Percentiles rank a stretch among this genome's conserved stretches.
Conservation (phyloP, 1,139 yeast species). For the Diutina siamensis region DNA sequence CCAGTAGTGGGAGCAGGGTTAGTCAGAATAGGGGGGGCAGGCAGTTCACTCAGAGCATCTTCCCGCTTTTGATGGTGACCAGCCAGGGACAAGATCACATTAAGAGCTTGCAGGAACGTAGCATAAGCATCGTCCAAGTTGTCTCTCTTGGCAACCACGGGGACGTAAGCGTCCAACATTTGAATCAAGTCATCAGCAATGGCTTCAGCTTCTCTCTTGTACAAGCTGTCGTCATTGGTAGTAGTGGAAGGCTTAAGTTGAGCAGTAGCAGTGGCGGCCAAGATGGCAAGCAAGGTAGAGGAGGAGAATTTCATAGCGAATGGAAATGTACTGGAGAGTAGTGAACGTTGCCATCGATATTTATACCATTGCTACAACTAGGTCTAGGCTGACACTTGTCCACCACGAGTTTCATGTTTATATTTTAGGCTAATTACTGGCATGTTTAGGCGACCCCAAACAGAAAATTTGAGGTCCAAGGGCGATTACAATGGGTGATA, state of each 20-base stretch:
- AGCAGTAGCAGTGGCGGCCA: constrained; percentile 5
- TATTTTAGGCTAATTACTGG: too few relatives aligned
- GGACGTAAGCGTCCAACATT: background rate
- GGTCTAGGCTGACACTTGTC: too few relatives aligned
- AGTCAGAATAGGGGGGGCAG: background rate
- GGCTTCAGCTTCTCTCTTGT: background rate
- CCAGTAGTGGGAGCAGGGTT: background rate
- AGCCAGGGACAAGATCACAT: background rate
- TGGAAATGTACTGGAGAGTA: background rate
- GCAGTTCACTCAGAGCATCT: background rate
- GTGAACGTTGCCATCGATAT: too few relatives aligned
- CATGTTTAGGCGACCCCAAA: too few relatives aligned
- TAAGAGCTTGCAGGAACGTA: background rate
- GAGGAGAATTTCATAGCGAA: constrained; percentile 5
- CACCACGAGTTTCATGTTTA: too few relatives aligned
- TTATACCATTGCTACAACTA: too few relatives aligned
- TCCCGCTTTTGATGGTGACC: constrained; percentile 1
- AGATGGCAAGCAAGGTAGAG: background rate
- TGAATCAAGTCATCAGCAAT: background rate
- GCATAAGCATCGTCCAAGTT: background rate
- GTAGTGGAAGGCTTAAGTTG: background rate
- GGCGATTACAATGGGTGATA: too few relatives aligned
- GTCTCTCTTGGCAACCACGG: background rate
- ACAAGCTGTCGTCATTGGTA: background rate
- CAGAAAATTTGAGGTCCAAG: too few relatives aligned